These are phyloP conservation scores for Clavariopsis aquatica DNA, from an alignment of 495 filamentous ascomycete genomes.

Conservation along the genomic window DNA sequence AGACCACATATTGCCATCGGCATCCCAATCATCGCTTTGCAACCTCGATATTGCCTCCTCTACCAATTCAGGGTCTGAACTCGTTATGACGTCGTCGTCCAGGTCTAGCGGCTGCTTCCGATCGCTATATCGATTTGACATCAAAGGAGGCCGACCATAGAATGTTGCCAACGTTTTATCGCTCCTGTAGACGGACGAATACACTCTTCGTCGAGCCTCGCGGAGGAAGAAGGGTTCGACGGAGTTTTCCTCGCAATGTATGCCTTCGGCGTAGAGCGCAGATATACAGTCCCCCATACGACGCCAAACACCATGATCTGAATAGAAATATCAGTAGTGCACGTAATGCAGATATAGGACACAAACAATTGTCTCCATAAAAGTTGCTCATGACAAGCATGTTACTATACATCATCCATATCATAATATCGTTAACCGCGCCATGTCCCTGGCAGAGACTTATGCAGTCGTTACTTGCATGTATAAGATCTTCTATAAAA, in stretches of 20 bases:
- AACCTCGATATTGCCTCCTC: constrained; percentile 19
- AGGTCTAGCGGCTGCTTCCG: constrained; percentile 27
- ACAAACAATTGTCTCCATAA: constrained; percentile 33
- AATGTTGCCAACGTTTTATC: constrained; percentile 35
- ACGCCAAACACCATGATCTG: constrained; percentile 36
- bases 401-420: constrained; percentile 30
- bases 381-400: constrained; percentile 31
- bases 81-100: constrained; percentile 23
- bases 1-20: constrained; percentile 23
- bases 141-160: constrained; percentile 34
- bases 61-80: constrained; percentile 13
- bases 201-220: constrained; percentile 28
- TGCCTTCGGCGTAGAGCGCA: constrained; percentile 28
- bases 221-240: constrained; percentile 32
- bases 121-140: constrained; percentile 26
- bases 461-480: constrained; percentile 33
- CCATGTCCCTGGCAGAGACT: constrained; percentile 31
- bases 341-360: background rate
- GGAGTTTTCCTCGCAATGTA: constrained; percentile 30
- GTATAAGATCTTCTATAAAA: constrained; percentile 36
- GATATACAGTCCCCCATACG: constrained; percentile 26
- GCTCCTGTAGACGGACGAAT: constrained; percentile 22
- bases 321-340: background rate
- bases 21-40: constrained; percentile 29
- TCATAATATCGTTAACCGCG: constrained; percentile 34